A percentile compares a stretch with the other conserved stretches of the same genome.
These are phyloP conservation scores for Penicillium brevicompactum DNA, from an alignment of 2,329 filamentous ascomycete genomes.

Conservation along the genomic window DNA sequence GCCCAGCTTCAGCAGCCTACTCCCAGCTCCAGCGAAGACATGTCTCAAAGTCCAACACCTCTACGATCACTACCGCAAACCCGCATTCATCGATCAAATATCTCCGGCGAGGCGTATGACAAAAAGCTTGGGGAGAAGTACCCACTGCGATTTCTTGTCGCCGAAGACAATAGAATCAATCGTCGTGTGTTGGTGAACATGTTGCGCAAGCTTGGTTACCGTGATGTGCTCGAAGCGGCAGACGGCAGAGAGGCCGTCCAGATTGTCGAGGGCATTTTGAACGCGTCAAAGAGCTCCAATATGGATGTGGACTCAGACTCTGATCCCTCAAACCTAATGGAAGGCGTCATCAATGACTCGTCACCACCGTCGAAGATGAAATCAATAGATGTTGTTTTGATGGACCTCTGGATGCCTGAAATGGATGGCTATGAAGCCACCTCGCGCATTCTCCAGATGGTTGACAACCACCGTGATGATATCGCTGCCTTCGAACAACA, in stretches of 20 bases:
- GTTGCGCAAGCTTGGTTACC: constrained; percentile 68
- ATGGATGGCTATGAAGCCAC: constrained; percentile 74
- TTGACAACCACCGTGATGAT: constrained; percentile 39
- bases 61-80: constrained; percentile 23
- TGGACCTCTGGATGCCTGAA: constrained; percentile 77
- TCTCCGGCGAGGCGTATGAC: constrained; percentile 49
- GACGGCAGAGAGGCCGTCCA: constrained; percentile 69
- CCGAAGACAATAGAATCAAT: constrained; percentile 74
- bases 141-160: constrained; percentile 69
- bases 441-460: constrained; percentile 60
- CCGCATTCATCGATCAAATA: constrained; percentile 29
- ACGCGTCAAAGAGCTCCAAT: constrained; percentile 20
- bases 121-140: constrained; percentile 60
- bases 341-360: constrained; percentile 22
- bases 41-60: constrained; percentile 26
- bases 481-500: constrained; percentile 13
- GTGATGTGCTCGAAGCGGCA: constrained; percentile 64
- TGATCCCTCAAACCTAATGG: constrained; percentile 6
- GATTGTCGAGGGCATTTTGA: constrained; percentile 55
- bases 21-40: constrained; percentile 30
- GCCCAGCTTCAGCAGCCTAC: constrained; percentile 33
- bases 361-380: constrained; percentile 34
- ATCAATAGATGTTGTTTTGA: constrained; percentile 65
- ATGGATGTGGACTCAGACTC: constrained; percentile 18
- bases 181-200: constrained; percentile 67